Evolutionary conservation across 2,329 filamentous ascomycete genomes (phyloP).

Genomic region (Alternaria panax): DNA sequence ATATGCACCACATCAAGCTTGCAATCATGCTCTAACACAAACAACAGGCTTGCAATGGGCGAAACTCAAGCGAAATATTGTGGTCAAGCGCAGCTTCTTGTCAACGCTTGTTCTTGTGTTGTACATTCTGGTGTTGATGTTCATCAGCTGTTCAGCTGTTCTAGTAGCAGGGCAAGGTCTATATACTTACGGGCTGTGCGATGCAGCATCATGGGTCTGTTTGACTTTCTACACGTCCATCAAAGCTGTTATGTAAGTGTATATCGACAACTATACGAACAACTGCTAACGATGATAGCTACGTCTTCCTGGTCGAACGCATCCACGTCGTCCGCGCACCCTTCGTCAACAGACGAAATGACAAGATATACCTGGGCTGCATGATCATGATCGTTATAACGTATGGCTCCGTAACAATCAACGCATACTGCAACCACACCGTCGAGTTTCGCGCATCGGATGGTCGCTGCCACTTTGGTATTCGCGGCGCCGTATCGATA

Average conservation of each 20-base stretch:
- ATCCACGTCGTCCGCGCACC: constrained; percentile 47
- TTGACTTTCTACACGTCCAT: constrained; percentile 46
- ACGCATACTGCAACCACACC: constrained; percentile 40
- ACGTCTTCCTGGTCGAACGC: constrained; percentile 51
- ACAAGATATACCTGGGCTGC: constrained; percentile 44
- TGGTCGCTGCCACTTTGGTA: constrained; percentile 48
- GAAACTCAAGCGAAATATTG: constrained; percentile 1
- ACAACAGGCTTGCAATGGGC: constrained; percentile 4
- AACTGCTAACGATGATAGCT: constrained; percentile 20
- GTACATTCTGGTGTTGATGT: constrained; percentile 27
- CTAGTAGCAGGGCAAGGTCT: constrained; percentile 42
- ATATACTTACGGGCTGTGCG: constrained; percentile 33
- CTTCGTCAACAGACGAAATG: constrained; percentile 37
- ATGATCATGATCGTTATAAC: constrained; percentile 31
- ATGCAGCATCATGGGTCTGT: constrained; percentile 47
- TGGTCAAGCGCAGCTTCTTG: constrained; percentile 23
- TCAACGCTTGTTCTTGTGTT: constrained; percentile 23
- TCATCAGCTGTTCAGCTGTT: constrained; percentile 29
- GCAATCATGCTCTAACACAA: background rate
- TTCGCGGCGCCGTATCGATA: constrained; percentile 44
- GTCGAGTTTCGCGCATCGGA: constrained; percentile 35
- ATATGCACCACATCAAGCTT: background rate
- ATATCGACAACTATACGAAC: too few species aligned
- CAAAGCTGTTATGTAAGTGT: constrained; percentile 38
- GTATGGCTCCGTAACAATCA: constrained; percentile 33